Evolutionary conservation across 495 filamentous ascomycete genomes (phyloP), one percentile per base, ranked within the genome.

Genomic region (Recurvomyces mirabilis): DNA sequence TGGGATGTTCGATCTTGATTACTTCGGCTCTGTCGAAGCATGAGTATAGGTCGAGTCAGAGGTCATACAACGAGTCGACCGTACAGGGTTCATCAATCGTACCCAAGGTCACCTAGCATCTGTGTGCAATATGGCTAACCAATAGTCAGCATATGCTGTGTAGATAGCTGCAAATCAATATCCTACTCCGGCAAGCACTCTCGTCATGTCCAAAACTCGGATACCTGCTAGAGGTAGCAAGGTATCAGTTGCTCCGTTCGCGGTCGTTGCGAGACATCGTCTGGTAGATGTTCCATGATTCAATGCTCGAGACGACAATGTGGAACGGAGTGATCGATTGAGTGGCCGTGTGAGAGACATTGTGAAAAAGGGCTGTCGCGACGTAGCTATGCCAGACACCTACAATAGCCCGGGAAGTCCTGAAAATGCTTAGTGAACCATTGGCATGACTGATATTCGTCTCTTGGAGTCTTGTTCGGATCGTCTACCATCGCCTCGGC

Each of bases 31-130:
- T 95, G 47, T 33, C 19, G 5, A 30, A 19, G 10, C 11, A 43
- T 47, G 32, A 53, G 50, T 23, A 25, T 25, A 18, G 3, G 20
- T 30, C 28, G 10, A 20, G 17, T 13, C 10, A 15, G 18, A 47
- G 30, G 41, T 53, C n/a, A n/a, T n/a, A 51, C 60, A 50, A 49
- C 45, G 26, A 42, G 42, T 29, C 53, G 50, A 56, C 60, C 61
- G 43, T 61, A 63, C 53, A 51, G 44, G 59, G 52, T 37, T 44
- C 28, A 36, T 43, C 38, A 37, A 24, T 52, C 29, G 50, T 81
- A 94, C 91, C 91, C 91, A 54, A 98, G 69, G 61, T 98, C 91
- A 51, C 91, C 91, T 9, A 98, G 70, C 28, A 98, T 96, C 61
- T 98, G 91, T 38, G 91, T 96, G 55, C 87, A 93, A 59, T 95